Evolutionary conservation across 2,329 filamentous ascomycete genomes (phyloP), one percentile per base, ranked within the genome.

Genomic region (Cordyceps javanica): DNA sequence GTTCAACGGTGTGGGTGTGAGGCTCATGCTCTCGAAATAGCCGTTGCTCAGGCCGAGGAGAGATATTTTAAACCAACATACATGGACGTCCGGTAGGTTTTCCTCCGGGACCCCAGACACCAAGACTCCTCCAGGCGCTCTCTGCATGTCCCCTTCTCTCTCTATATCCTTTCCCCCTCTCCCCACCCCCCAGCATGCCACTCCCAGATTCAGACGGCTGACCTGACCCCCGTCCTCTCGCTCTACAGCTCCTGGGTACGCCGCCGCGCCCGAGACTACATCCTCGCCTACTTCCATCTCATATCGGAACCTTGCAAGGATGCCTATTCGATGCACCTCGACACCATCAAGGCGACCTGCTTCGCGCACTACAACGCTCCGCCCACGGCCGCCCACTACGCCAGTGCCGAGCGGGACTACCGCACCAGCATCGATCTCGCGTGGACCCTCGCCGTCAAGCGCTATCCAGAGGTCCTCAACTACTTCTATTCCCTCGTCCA

Each of bases 391-490:
- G 77, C 73, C 62, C 81, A 90, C 66, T 80, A 91, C 54, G 75
- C 79, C 39, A 79, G 82, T 58, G 88, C 87, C 25, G 82, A 90
- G 66, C 77, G 78, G 16, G 78, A 80, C 50, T 77, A 90, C 60
- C 90, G 90, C 72, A 80, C 83, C 51, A 88, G 87, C 60, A 88
- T 91, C 65, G 88, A 91, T 65, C 85, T 89, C 61, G 89, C 91
- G 73, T 93, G 89, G 89, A 82, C 86, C 65, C 78, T 82, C 30
- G 87, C 85, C 49, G 88, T 91, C 39, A 82, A 90, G 65, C 81
- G 85, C 56, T 93, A 92, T 65, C 89, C 89, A 5, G 87, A 91
- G 68, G 85, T 92, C n/a, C 76, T 93, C 56, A 86, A 91, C 70
- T 91, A 92, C 71, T 92, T 88, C 68, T 92, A 87, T 71, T 78